phyloP scores from a whole-genome alignment of 2,329 filamentous ascomycete genomes.

The Pochonia chlamydosporia region DNA sequence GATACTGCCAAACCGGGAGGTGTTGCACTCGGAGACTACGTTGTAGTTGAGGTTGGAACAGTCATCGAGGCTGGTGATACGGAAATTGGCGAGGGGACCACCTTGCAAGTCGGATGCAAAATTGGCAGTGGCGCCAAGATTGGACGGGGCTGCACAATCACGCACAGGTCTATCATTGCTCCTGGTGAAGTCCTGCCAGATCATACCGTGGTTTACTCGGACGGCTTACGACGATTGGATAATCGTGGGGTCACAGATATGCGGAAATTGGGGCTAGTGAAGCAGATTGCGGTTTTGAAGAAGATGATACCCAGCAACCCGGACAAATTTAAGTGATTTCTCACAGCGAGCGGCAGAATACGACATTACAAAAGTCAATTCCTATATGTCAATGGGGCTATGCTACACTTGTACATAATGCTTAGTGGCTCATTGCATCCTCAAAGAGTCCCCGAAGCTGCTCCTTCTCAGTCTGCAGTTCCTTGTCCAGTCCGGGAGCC shows the following conservation, averaged over 20 bases:
- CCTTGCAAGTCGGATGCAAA: slow-evolving; percentile 53
- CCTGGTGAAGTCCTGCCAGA: slow-evolving; percentile 57
- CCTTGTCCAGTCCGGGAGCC: slow-evolving; percentile 71
- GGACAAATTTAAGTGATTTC: slow-evolving; percentile 37
- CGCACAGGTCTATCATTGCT: slow-evolving; percentile 54
- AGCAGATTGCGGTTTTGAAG: slow-evolving; percentile 62
- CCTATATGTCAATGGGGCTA: not conserved
- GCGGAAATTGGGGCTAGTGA: slow-evolving; percentile 57
- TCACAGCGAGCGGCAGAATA: not conserved
- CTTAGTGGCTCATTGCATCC: slow-evolving; percentile 38
- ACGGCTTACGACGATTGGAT: slow-evolving; percentile 53
- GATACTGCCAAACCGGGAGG: slow-evolving; percentile 33
- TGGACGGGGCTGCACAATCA: slow-evolving; percentile 67
- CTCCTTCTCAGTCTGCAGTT: slow-evolving; percentile 64
- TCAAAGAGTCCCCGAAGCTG: slow-evolving; percentile 68
- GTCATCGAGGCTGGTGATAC: slow-evolving; percentile 58
- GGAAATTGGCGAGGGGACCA: slow-evolving; percentile 53
- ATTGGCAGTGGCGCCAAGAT: slow-evolving; percentile 56
- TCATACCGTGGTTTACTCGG: slow-evolving; percentile 64
- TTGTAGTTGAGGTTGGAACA: slow-evolving; percentile 54
- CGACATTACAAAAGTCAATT: not conserved
- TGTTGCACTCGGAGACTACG: slow-evolving; percentile 54
- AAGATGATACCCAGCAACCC: slow-evolving; percentile 62
- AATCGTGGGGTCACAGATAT: slow-evolving; percentile 55
- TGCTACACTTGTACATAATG: not conserved